Conservation (phyloP, 2,329 filamentous ascomycete genomes). For the Aspergillus hiratsukae region DNA sequence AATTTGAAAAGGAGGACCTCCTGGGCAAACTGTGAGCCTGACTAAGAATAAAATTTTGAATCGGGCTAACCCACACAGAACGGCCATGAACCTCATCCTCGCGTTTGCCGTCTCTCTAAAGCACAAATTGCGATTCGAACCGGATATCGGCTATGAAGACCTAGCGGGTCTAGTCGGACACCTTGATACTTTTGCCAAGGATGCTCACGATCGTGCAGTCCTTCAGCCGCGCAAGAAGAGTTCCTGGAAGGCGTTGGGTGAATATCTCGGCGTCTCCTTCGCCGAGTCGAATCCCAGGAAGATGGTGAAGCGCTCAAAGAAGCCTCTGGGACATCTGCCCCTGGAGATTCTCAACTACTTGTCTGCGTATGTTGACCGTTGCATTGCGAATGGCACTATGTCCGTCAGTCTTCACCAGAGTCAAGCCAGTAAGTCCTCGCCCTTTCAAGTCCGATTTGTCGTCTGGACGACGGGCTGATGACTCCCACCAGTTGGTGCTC, state of each 20-base stretch:
- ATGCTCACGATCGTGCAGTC: conserved; percentile 45
- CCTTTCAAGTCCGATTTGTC: not conserved
- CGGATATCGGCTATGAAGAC: conserved; percentile 72
- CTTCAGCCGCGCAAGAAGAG: conserved; percentile 41
- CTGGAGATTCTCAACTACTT: conserved; percentile 75
- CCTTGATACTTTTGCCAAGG: conserved; percentile 69
- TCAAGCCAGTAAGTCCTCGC: conserved; percentile 30
- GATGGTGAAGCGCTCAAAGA: conserved; percentile 65
- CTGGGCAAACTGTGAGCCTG: conserved; percentile 58
- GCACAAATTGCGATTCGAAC: conserved; percentile 79
- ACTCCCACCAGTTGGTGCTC: conserved; percentile 47
- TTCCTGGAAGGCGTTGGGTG: conserved; percentile 61
- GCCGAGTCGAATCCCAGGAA: conserved; percentile 75
- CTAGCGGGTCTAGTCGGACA: conserved; percentile 65
- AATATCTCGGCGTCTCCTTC: conserved; percentile 72
- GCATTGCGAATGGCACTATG: conserved; percentile 45
- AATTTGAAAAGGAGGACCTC: conserved; percentile 60
- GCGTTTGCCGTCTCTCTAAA: conserved; percentile 75
- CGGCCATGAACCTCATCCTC: conserved; percentile 70
- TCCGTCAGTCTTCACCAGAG: conserved; percentile 32
- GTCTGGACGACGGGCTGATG: not conserved
- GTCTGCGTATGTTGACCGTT: conserved; percentile 60
- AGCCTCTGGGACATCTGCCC: conserved; percentile 76
- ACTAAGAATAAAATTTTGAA: not conserved
- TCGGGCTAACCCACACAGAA: conserved; percentile 27